Evolutionary conservation across 495 filamentous ascomycete genomes (phyloP).

Genomic region (Penicillium macrosclerotiorum): DNA sequence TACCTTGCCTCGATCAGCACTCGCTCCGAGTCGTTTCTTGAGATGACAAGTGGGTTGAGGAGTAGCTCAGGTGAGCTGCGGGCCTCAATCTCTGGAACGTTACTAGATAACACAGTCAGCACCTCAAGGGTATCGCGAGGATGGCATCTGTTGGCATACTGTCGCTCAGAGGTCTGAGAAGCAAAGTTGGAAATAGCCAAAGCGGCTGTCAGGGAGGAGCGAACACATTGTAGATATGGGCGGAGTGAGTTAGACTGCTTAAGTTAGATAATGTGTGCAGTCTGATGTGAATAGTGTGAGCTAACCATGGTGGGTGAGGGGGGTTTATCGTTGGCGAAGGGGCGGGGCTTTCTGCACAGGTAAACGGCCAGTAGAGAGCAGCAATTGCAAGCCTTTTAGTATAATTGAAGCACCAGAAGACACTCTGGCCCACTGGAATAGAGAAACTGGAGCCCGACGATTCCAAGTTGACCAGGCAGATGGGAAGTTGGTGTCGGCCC

Average conservation of each 20-base stretch:
- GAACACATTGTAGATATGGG: conserved; percentile 91
- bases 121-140: not conserved
- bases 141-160: conserved; percentile 5
- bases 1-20: conserved; percentile 55
- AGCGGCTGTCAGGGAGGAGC: conserved; percentile 88
- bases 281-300: not conserved
- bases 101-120: conserved; percentile 33
- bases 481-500: too few relatives aligned
- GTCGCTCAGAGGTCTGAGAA: conserved; percentile 90
- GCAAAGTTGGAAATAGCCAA: conserved; percentile 96
- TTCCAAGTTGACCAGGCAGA: too few relatives aligned
- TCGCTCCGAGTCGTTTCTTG: conserved; percentile 92
- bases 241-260: conserved; percentile 92
- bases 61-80: conserved; percentile 87
- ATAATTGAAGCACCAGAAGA: too few relatives aligned
- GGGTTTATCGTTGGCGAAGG: not conserved
- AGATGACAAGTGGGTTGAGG: conserved; percentile 81
- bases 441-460: too few relatives aligned
- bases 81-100: conserved; percentile 97
- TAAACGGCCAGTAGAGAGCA: too few relatives aligned
- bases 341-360: too few relatives aligned
- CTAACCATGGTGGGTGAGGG: conserved; percentile 20
- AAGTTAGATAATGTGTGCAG: not conserved
- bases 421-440: too few relatives aligned
- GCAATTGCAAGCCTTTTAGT: too few relatives aligned